Conservation (phyloP, 2,329 filamentous ascomycete species). For the Aspergillus fischeri region DNA sequence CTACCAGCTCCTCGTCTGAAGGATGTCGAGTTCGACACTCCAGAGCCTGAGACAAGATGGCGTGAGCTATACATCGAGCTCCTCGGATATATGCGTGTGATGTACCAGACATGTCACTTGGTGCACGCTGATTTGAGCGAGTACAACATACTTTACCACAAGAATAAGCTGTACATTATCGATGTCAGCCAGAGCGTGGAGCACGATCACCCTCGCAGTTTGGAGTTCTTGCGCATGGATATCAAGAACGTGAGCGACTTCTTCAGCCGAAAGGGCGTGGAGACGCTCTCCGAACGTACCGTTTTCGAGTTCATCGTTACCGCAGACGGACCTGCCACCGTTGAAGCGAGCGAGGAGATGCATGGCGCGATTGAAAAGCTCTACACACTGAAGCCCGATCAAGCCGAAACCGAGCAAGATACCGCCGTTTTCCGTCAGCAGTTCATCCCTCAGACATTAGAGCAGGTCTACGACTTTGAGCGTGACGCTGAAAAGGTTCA, state of each 20-base stretch:
- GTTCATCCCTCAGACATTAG: slow-evolving; percentile 92
- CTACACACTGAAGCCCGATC: slow-evolving; percentile 53
- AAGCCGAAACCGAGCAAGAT: slow-evolving; percentile 56
- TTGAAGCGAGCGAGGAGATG: slow-evolving; percentile 51
- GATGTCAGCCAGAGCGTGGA: slow-evolving; percentile 97
- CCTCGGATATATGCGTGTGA: slow-evolving; percentile 79
- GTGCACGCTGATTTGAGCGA: slow-evolving; percentile 97
- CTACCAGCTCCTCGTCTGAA: slow-evolving; percentile 84
- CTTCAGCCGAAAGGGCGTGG: slow-evolving; percentile 80
- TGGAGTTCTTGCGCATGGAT: slow-evolving; percentile 96
- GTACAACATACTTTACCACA: slow-evolving; percentile 93
- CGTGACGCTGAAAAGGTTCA: slow-evolving; percentile 77
- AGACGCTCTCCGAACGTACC: slow-evolving; percentile 72
- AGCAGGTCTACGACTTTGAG: slow-evolving; percentile 95
- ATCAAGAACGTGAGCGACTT: slow-evolving; percentile 96
- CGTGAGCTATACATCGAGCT: slow-evolving; percentile 74
- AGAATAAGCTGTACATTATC: slow-evolving; percentile 81
- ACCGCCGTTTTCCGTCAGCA: slow-evolving; percentile 92
- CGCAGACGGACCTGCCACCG: slow-evolving; percentile 45
- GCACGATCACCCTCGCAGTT: slow-evolving; percentile 85
- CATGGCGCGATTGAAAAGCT: slow-evolving; percentile 61
- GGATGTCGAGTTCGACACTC: slow-evolving; percentile 70
- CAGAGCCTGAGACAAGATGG: slow-evolving; percentile 70
- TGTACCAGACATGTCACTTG: slow-evolving; percentile 88
- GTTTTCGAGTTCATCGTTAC: slow-evolving; percentile 79